phyloP scores from a whole-genome alignment of 1,284 basidiomycete genomes.

The Fomitopsis schrenkii region DNA sequence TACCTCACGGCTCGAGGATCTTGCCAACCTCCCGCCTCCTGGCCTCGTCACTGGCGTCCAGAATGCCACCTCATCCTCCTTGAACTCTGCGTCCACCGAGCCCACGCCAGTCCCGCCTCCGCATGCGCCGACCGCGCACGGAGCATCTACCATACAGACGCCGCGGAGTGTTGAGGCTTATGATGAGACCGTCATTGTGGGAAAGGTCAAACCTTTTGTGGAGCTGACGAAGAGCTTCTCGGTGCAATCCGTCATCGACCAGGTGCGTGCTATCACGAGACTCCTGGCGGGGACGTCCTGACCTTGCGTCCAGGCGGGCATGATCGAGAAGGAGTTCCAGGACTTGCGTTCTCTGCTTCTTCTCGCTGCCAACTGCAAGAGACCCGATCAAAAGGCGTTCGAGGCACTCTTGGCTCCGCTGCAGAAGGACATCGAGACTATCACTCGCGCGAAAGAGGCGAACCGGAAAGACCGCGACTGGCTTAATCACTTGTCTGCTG shows the following conservation, averaged over 20 bases:
- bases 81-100: slow-evolving; percentile 34
- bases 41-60: slow-evolving; percentile 21
- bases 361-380: slow-evolving; percentile 71
- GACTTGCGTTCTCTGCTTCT: slow-evolving; percentile 70
- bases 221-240: slow-evolving; percentile 76
- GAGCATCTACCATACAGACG: slow-evolving; percentile 36
- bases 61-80: slow-evolving; percentile 27
- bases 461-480: slow-evolving; percentile 81
- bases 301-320: slow-evolving; percentile 49
- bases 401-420: slow-evolving; percentile 69
- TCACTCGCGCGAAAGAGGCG: slow-evolving; percentile 80
- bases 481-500: slow-evolving; percentile 76
- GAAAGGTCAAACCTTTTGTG: slow-evolving; percentile 71
- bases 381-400: slow-evolving; percentile 68
- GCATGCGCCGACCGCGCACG: slow-evolving; percentile 33
- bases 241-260: slow-evolving; percentile 66
- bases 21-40: slow-evolving; percentile 47
- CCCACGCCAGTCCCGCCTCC: slow-evolving; percentile 39
- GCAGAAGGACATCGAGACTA: slow-evolving; percentile 69
- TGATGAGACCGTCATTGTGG: slow-evolving; percentile 69
- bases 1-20: slow-evolving; percentile 91
- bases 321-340: slow-evolving; percentile 68
- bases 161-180: slow-evolving; percentile 72
- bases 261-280: slow-evolving; percentile 48
- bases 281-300: slow-evolving; percentile 1